Evolutionary conservation across 306 rosid species (phyloP).

Genomic region (Begonia loranthoides): DNA sequence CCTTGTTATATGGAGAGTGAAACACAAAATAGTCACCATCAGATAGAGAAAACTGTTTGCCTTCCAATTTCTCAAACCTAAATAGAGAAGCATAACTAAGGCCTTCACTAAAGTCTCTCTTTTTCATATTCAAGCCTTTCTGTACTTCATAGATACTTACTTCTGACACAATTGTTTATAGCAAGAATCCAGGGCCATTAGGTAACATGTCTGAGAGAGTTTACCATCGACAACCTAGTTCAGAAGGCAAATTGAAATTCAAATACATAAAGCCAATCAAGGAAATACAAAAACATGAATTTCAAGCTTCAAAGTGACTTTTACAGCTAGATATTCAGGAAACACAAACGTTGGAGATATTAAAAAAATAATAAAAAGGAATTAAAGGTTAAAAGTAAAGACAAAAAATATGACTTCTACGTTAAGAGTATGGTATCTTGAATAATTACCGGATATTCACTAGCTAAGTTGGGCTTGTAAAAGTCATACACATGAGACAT

Average conservation of each 20-base stretch:
- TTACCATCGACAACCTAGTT: conserved; percentile 90
- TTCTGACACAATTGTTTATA: conserved; percentile 57
- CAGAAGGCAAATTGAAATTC: too few relatives aligned
- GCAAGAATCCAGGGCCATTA: conserved; percentile 91
- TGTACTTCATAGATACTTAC: conserved; percentile 30
- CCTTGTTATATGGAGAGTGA: conserved; percentile 99
- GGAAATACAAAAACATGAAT: too few relatives aligned
- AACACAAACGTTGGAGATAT: too few relatives aligned
- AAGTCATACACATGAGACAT: conserved; percentile 94
- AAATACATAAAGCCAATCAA: too few relatives aligned
- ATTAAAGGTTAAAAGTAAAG: too few relatives aligned
- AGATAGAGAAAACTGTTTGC: conserved; percentile 61
- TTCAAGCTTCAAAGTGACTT: too few relatives aligned
- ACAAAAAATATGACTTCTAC: too few relatives aligned
- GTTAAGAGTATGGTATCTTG: too few relatives aligned
- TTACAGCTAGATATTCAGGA: too few relatives aligned
- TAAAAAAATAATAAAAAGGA: too few relatives aligned
- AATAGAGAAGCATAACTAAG: neutral
- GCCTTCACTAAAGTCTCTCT: neutral
- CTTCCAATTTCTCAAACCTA: conserved; percentile 74
- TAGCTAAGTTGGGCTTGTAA: conserved; percentile 95
- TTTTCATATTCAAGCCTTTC: neutral
- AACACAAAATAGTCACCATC: conserved; percentile 74
- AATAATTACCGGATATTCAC: conserved; percentile 88
- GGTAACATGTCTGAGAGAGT: conserved; percentile 95